Base-by-base conservation (phyloP, 2,329 filamentous ascomycete genomes). In the Corniculantispora saksenae region DNA sequence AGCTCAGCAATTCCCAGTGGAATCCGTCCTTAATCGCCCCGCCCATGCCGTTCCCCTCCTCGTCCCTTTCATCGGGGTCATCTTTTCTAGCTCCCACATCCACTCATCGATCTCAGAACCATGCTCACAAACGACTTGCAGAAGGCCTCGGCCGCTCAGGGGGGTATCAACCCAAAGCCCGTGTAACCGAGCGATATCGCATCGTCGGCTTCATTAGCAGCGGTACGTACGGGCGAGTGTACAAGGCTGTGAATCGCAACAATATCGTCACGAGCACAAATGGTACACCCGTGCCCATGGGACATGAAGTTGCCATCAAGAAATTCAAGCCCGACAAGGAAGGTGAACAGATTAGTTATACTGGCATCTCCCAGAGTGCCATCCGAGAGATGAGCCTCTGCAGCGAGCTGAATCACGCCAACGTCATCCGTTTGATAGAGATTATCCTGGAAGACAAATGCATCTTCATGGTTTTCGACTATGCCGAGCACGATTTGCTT, bases 261-360 rank as follows among this genome's bases (percentile, higher is more conserved):
- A 61, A 62, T 65, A 43, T 63, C 48, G 64, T 63, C 12, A 43
- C 66, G 51, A 38, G 51, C 63, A n/a, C 45, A 51, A 43, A 66
- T 38, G 58, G 58, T 47, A 45, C 67, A 2, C 45, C 65, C 23
- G 50, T 61, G 54, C 69, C 72, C 87, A 89, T 71, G 82, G 89
- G 76, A 80, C 87, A 60, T 68, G 93, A 97, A 74, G 97, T 97
- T 75, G 95, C 95, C 71, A 99, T 99, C 82, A 99, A 99, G 77
- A 99, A 99, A 86, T 97, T 97, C 86, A 97, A 97, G 82, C 94
- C 94, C 9, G 95, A 99, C 79, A 99, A 98, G 81, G 95, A 99
- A 79, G 95, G 95, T 65, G 95, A 99, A 77, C 87, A 91, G 72
- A 83, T 97, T 55, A 91, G 96, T 72, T 99, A 99, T 78, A 98